Evolutionary conservation across 2,329 filamentous ascomycete genomes (phyloP), one percentile per base, ranked within the genome.

Genomic region (Xylariaceae sp.): DNA sequence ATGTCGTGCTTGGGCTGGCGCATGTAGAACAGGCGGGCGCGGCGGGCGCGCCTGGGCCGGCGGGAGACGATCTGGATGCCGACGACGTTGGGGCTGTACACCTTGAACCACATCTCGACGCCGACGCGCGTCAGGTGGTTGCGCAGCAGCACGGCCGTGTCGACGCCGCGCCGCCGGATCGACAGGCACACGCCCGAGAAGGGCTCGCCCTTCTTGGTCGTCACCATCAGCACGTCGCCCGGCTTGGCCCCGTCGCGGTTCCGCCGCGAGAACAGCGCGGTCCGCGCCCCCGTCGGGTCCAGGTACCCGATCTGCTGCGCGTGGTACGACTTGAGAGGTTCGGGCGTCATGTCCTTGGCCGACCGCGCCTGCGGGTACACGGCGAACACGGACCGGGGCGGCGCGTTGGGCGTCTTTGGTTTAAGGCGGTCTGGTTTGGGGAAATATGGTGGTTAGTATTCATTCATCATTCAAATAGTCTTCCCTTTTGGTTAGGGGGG

Each of bases 31-130:
- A 98, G 71, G 52, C 88, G 75, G 17, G 89, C 90, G 56, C 92
- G 78, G 60, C 89, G 82, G 50, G 88, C 87, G 62, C 88, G 78
- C 82, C 88, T 92, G 58, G 78, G 74, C 48, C 79, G 76, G 54
- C 90, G 74, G 77, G 94, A 87, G 63, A 97, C 85, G 54, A 98
- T 83, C 67, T 98, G 90, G 57, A 98, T 88, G 48, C 86, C 87
- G 60, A 85, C 80, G 21, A 97, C 83, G 59, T 86, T 84, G 44
- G 90, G 90, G 59, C 80, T 86, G 71, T 92, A 97, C 43, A 97
- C 73, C 73, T 98, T 98, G 66, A 85, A 88, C 82, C 88, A 95
- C 87, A 95, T 92, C 75, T 98, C 92, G 44, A 95, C 87, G 44
- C 87, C 86, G 5, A 94, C 78, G 53, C 85, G 78, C 51, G 87